Evolutionary conservation across 306 rosid species (phyloP).

Genomic region (Benincasa hispida): DNA sequence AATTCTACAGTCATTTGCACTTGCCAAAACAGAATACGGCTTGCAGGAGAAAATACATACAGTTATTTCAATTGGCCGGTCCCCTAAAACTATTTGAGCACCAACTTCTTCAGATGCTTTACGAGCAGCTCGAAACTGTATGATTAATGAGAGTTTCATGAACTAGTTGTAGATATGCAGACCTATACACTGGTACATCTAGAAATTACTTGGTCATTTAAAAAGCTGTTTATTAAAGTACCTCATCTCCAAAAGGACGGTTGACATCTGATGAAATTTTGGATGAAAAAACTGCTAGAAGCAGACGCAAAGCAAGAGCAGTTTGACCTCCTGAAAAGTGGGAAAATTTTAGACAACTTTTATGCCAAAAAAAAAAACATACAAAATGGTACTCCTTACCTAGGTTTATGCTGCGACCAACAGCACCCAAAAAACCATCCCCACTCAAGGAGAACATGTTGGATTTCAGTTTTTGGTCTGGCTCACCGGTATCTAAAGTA

Average conservation of each 20-base stretch:
- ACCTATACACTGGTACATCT: not conserved
- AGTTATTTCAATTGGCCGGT: conserved; percentile 86
- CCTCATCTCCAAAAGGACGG: conserved; percentile 91
- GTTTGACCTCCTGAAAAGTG: conserved; percentile 59
- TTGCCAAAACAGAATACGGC: not conserved
- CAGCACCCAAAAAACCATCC: conserved; percentile 66
- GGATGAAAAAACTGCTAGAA: conserved; percentile 75
- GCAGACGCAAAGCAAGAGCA: conserved; percentile 76
- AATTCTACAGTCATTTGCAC: not conserved
- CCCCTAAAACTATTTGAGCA: conserved; percentile 83
- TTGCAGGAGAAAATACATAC: conserved; percentile 30
- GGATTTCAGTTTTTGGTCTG: conserved; percentile 41
- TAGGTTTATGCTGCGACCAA: conserved; percentile 81
- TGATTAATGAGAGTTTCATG: not conserved
- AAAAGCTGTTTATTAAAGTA: conserved; percentile 8
- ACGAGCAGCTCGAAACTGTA: conserved; percentile 81
- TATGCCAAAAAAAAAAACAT: not conserved
- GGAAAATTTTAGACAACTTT: not conserved
- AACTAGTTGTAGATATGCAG: not conserved
- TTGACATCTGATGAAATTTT: conserved; percentile 62
- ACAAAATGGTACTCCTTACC: conserved; percentile 30
- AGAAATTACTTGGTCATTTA: not conserved
- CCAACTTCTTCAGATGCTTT: conserved; percentile 79
- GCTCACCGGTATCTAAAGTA: conserved; percentile 32
- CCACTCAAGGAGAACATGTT: conserved; percentile 84